Base-by-base conservation (phyloP, 2,329 filamentous ascomycete genomes). In the Diplodia mutila region DNA sequence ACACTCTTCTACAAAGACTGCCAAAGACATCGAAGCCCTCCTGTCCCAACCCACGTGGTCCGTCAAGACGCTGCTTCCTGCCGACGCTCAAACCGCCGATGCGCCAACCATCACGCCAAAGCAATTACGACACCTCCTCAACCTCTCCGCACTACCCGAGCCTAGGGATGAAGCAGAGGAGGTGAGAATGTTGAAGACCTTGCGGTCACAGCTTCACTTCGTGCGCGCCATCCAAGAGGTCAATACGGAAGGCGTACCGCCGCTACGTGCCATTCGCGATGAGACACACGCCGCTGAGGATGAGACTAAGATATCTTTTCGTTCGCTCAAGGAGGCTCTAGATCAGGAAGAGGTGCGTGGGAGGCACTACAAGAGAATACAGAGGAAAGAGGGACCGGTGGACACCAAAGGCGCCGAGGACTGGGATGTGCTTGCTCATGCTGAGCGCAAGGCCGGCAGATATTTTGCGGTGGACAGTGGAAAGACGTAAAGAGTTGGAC, bases 181-280 rank as follows among this genome's bases (percentile, higher is more conserved):
- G 76, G 74, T 82, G 0, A 80, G 84, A 29, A 92, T 97, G 87
- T 85, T 97, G 3, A 76, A 85, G 25, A 94, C 90, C 1, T 85
- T 99, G 1, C 85, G 89, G 64, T 88, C 91, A 37, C 95, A 99
- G 76, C 86, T 99, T 0, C 90, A 91, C 74, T 99, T 99, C 75
- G 93, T 98, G n/a, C 89, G 87, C 69, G 88, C 93, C 70, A 89
- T 98, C 23, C 94, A 97, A 75, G 82, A 85, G 53, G 90, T 97
- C 59, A 86, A 97, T 77, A 94, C 92, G 0, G 80, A 84, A 0
- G 88, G 86, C 3, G 83, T 97, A 0, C 84, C 88, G 67, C 94
- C 95, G 0, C 80, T 99, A 52, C 85, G 87, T 61, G 90, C 90
- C 53, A 90, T 98, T 67, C 88, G 92, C 65, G 94, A 98, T 76